These are phyloP conservation scores for Pichia sp. DNA, from an alignment of 1,139 yeast species.

Conservation along the genomic window DNA sequence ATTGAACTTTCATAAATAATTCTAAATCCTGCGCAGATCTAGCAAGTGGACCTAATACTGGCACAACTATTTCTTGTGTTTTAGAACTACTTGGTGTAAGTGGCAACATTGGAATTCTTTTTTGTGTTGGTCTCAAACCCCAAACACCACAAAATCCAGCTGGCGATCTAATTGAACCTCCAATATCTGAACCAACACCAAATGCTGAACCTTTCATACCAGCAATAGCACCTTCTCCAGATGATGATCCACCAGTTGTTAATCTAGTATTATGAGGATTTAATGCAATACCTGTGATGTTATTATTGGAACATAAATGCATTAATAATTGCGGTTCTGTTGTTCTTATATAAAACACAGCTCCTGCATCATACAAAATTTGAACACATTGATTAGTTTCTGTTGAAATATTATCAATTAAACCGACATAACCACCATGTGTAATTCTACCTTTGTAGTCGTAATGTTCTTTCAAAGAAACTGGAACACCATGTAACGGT, in stretches of 20 bases:
- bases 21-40: conserved; percentile 44
- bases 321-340: conserved; percentile 34
- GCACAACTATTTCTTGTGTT: conserved; percentile 20
- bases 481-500: conserved; percentile 47
- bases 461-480: conserved; percentile 58
- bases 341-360: conserved; percentile 48
- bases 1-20: conserved; percentile 44
- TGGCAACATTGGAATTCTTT: conserved; percentile 41
- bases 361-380: conserved; percentile 42
- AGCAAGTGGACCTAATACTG: conserved; percentile 26
- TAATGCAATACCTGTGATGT: conserved; percentile 40
- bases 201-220: conserved; percentile 57
- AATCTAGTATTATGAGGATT: conserved; percentile 44
- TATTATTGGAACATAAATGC: conserved; percentile 43
- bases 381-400: conserved; percentile 39
- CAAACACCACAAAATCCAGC: conserved; percentile 36
- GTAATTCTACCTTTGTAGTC: conserved; percentile 47
- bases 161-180: conserved; percentile 38
- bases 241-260: conserved; percentile 61
- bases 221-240: conserved; percentile 66
- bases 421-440: conserved; percentile 44
- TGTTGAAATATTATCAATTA: conserved; percentile 40
- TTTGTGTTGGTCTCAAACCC: conserved; percentile 33
- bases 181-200: conserved; percentile 56
- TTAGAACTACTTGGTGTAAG: conserved; percentile 34